phyloP scores from a whole-genome alignment of 495 filamentous ascomycete genomes.

The Aspergillus incahuasiensis region DNA sequence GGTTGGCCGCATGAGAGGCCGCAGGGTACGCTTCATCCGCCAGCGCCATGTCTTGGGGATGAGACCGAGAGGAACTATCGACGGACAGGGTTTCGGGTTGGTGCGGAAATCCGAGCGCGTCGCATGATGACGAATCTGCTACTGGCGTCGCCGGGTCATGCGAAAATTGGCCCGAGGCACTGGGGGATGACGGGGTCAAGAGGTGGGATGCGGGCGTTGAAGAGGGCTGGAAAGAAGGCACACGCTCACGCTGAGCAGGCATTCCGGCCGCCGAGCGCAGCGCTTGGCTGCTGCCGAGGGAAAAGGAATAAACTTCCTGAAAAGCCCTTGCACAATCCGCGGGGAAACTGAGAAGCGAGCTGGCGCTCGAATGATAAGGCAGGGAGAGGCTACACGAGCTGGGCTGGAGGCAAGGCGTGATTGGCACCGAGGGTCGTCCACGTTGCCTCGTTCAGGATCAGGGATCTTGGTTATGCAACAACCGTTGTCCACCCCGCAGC shows the following conservation, averaged over 20 bases:
- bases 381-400: conserved; percentile 1
- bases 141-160: conserved; percentile 7
- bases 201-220: conserved; percentile 5
- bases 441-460: conserved; percentile 21
- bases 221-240: conserved; percentile 11
- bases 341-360: conserved; percentile 1
- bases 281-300: conserved; percentile 12
- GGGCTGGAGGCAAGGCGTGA: conserved; percentile 1
- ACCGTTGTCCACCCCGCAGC: conserved; percentile 19
- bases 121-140: conserved; percentile 12
- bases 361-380: conserved; percentile 9
- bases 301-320: conserved; percentile 2
- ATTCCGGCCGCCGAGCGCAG: conserved; percentile 14
- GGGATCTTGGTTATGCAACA: conserved; percentile 22
- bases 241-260: conserved; percentile 13
- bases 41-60: conserved; percentile 1
- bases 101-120: conserved; percentile 5
- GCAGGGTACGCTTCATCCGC: not conserved
- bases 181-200: conserved; percentile 1
- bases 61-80: not conserved
- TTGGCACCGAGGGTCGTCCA: conserved; percentile 19
- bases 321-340: conserved; percentile 10
- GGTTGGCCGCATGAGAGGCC: not conserved
- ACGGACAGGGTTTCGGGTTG: conserved; percentile 11
- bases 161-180: conserved; percentile 5